Evolutionary conservation across 1,284 basidiomycete genomes (phyloP).

Genomic region (Thelephora terrestris): DNA sequence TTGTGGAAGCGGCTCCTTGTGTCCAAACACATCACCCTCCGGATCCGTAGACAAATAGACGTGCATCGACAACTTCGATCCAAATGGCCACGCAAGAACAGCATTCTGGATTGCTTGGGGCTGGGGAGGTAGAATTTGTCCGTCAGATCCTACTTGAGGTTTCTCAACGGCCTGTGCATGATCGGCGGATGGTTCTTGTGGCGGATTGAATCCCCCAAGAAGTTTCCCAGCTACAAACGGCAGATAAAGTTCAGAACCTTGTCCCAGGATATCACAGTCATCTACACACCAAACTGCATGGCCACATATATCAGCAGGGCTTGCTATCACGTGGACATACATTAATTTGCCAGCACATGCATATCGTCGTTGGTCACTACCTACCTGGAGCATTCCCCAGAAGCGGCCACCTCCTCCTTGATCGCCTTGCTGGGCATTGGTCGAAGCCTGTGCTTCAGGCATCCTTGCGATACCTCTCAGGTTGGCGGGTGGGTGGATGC

Average conservation of each 20-base stretch:
- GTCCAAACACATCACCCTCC: conserved; percentile 46
- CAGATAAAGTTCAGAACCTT: conserved; percentile 2
- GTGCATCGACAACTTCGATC: conserved; percentile 56
- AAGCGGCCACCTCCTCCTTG: background rate
- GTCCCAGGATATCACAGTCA: background rate
- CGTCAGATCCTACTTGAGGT: conserved; percentile 9
- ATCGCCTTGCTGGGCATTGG: background rate
- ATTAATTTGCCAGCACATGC: too few species aligned
- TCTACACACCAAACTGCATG: conserved; percentile 47
- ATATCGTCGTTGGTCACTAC: too few species aligned
- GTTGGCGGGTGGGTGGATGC: background rate
- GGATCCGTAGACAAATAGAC: conserved; percentile 66
- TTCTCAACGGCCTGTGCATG: conserved; percentile 19
- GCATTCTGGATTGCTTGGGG: conserved; percentile 23
- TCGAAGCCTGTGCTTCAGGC: background rate
- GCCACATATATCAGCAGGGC: conserved; percentile 49
- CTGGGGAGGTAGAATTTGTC: conserved; percentile 31
- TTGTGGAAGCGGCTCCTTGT: conserved; percentile 47
- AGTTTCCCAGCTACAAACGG: conserved; percentile 6
- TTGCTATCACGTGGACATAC: conserved; percentile 37
- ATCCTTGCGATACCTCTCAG: background rate
- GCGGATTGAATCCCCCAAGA: conserved; percentile 3
- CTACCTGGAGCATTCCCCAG: too few species aligned
- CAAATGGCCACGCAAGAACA: conserved; percentile 47
- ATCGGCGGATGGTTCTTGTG: conserved; percentile 14